Conservation (phyloP, 1,284 basidiomycete species). For the Leccinum subrobustum region DNA sequence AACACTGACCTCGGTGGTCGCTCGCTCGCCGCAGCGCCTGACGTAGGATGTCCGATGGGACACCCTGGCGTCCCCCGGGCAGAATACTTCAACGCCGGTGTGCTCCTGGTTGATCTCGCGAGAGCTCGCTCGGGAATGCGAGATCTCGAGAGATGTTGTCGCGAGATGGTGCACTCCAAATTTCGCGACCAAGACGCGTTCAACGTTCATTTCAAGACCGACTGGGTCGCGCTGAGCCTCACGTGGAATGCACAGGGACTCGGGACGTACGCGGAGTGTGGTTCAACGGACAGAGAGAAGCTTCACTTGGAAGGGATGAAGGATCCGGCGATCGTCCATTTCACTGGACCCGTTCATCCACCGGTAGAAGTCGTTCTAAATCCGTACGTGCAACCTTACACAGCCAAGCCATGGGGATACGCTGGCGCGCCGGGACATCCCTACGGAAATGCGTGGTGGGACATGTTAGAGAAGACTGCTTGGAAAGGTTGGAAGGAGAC, state of each 20-base stretch:
- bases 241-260: conserved; percentile 58
- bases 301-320: conserved; percentile 37
- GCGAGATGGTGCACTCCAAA: conserved; percentile 29
- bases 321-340: conserved; percentile 53
- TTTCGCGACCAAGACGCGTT: conserved; percentile 53
- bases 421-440: conserved; percentile 53
- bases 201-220: conserved; percentile 44
- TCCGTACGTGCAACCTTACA: conserved; percentile 51
- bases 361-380: conserved; percentile 45
- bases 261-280: conserved; percentile 48
- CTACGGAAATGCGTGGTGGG: conserved; percentile 50
- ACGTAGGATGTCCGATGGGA: conserved; percentile 53
- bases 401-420: conserved; percentile 60
- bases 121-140: conserved; percentile 31
- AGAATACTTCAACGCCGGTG: conserved; percentile 57
- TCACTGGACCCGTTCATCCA: conserved; percentile 56
- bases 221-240: conserved; percentile 43
- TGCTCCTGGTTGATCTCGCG: conserved; percentile 51
- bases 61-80: conserved; percentile 33
- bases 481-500: conserved; percentile 42
- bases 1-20: conserved; percentile 41
- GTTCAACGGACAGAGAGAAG: conserved; percentile 36
- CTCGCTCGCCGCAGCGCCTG: conserved; percentile 43
- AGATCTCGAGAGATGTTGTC: conserved; percentile 30
- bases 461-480: conserved; percentile 38